A percentile compares a stretch with the other conserved stretches of the same genome.
Conservation (phyloP, 1,139 yeast species). For the Torulaspora pretoriensis region DNA sequence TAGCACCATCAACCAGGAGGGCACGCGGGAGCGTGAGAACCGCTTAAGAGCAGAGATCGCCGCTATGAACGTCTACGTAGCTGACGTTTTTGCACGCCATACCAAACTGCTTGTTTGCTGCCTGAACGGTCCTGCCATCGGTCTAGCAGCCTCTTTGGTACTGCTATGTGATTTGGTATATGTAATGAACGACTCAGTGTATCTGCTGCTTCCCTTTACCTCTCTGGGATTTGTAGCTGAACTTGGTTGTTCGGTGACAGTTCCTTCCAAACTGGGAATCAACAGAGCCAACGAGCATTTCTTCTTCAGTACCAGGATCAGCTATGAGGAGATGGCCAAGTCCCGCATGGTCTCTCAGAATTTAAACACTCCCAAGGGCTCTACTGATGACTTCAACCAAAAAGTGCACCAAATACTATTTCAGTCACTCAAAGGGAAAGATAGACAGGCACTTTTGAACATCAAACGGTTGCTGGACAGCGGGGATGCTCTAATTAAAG, state of each 20-base stretch:
- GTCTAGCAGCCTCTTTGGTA: constrained; percentile 70
- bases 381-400: constrained; percentile 58
- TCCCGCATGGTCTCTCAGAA: constrained; percentile 62
- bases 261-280: constrained; percentile 69
- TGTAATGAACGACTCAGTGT: constrained; percentile 59
- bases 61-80: constrained; percentile 61
- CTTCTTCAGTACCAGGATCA: constrained; percentile 61
- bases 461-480: constrained; percentile 54
- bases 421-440: constrained; percentile 46
- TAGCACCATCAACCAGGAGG: constrained; percentile 10
- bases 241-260: constrained; percentile 72
- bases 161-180: constrained; percentile 73
- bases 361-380: constrained; percentile 39
- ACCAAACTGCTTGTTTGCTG: constrained; percentile 69
- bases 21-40: constrained; percentile 36
- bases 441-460: constrained; percentile 53
- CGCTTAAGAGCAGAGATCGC: constrained; percentile 52
- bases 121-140: constrained; percentile 84
- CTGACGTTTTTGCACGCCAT: constrained; percentile 67
- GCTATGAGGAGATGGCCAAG: constrained; percentile 49
- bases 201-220: constrained; percentile 70
- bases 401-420: constrained; percentile 46
- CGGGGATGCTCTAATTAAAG: constrained; percentile 49
- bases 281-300: constrained; percentile 73
- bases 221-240: constrained; percentile 82